These are phyloP conservation scores for Triticum turgidum DNA, from an alignment of 176 grass and related monocot species.

Conservation along the genomic window DNA sequence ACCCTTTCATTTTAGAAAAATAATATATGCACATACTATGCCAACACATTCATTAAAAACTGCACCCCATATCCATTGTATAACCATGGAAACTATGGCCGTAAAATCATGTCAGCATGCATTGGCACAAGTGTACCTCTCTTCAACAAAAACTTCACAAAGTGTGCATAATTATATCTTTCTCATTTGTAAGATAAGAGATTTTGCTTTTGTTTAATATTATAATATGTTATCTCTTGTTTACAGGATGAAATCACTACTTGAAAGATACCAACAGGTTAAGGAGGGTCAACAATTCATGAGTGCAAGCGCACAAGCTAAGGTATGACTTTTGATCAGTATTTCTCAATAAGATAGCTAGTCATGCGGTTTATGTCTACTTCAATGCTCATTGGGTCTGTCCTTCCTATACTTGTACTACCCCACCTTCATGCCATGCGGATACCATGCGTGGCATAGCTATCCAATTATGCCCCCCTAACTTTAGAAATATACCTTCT, in stretches of 20 bases:
- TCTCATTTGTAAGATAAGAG: not conserved
- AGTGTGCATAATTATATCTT: not conserved
- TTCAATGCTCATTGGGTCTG: not conserved
- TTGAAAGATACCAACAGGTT: not conserved
- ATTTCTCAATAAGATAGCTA: not conserved
- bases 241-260: not conserved
- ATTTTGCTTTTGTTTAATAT: no score
- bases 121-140: not conserved
- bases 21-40: not conserved
- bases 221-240: not conserved
- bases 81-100: not conserved
- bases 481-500: no score
- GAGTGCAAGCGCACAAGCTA: not conserved
- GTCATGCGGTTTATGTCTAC: not conserved
- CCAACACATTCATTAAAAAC: not conserved
- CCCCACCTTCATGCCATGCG: not conserved
- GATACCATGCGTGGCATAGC: not conserved
- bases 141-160: no score
- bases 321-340: not conserved
- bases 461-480: not conserved
- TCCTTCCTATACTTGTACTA: not conserved
- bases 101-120: not conserved
- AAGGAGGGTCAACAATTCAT: not conserved
- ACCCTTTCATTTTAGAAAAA: not conserved
- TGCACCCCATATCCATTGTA: not conserved